A percentile compares a stretch with the other conserved stretches of the same genome.
Conservation (phyloP, 202 grass and related monocot genomes). For the Schoenoplectus tabernaemontani region DNA sequence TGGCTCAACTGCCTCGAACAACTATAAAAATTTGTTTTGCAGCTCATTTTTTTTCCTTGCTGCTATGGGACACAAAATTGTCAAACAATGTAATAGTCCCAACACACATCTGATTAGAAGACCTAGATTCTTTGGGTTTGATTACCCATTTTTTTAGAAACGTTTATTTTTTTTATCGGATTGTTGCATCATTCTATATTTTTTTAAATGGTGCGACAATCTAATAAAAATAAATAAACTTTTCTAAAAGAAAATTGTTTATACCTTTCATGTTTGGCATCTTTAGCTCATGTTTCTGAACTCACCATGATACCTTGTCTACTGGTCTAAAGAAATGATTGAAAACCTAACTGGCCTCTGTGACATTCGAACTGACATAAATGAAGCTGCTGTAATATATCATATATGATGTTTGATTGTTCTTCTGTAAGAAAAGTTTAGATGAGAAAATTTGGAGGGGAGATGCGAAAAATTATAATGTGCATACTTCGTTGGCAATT, state of each 20-base stretch:
- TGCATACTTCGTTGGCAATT: neutral
- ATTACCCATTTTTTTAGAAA: neutral
- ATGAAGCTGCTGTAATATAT: neutral
- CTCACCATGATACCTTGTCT: constrained; percentile 2
- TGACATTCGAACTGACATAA: neutral
- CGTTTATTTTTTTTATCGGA: too few species aligned
- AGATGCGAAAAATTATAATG: neutral
- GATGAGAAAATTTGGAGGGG: neutral
- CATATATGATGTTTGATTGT: too few species aligned
- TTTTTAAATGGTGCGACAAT: too few species aligned
- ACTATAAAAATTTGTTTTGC: neutral
- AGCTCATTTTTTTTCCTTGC: neutral
- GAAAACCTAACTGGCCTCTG: neutral
- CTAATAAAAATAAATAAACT: too few species aligned
- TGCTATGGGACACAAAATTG: neutral
- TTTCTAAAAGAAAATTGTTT: too few species aligned
- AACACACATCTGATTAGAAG: neutral
- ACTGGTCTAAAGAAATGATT: constrained; percentile 6
- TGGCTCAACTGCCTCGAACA: neutral
- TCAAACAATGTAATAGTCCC: neutral
- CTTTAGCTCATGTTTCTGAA: constrained; percentile 3
- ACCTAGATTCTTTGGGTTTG: neutral
- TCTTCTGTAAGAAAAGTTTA: neutral
- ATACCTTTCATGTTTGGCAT: neutral
- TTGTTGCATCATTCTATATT: too few species aligned